Evolutionary conservation across 192 early-diverging fungal species (phyloP), one percentile per base, ranked within the genome.

Genomic region (Podila clonocystis): DNA sequence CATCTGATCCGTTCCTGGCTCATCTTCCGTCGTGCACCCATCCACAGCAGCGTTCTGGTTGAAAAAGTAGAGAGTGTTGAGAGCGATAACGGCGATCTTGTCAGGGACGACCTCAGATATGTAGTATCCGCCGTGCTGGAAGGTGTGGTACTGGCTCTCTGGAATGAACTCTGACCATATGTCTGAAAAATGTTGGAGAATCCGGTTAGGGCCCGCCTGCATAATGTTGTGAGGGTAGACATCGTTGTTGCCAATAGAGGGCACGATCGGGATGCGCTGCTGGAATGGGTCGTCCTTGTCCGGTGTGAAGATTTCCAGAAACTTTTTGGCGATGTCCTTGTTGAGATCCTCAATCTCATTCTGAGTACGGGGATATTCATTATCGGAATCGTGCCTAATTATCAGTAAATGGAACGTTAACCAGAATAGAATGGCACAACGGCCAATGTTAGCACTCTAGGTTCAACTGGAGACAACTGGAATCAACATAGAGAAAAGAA

Each of bases 21-120:
- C 87, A 31, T 86, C 83, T 4, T 84, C 26, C 0, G 65, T 82
- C 24, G 68, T 63, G 63, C 93, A 95, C 3, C 90, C 91, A 67
- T 90, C 87, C 4, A 92, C 91, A 7, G 85, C 88, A 29, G 89
- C 84, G 57, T 95, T 95, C 33, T 90, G 86, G 28, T 87, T 85
- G 65, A 87, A 93, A 75, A 93, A 95, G 65, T 93, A 95, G 7
- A 93, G 82, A 0, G 92, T 91, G 75, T 95, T 94, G 26, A 95
- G 80, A 20, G 92, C 86, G 9, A 93, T 67, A 41, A 89, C 90
- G 0, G 86, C 77, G 31, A 93, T 72, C 24, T 86, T 84, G 20
- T 83, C 70, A 3, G 85, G 86, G 26, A 83, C 77, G 41, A 94
- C 83, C 58, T 92, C 89, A 8, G 80, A 73, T 2, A 80, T 70